Evolutionary conservation across 2,329 filamentous ascomycete genomes (phyloP).

Genomic region (Lojkania enalia): DNA sequence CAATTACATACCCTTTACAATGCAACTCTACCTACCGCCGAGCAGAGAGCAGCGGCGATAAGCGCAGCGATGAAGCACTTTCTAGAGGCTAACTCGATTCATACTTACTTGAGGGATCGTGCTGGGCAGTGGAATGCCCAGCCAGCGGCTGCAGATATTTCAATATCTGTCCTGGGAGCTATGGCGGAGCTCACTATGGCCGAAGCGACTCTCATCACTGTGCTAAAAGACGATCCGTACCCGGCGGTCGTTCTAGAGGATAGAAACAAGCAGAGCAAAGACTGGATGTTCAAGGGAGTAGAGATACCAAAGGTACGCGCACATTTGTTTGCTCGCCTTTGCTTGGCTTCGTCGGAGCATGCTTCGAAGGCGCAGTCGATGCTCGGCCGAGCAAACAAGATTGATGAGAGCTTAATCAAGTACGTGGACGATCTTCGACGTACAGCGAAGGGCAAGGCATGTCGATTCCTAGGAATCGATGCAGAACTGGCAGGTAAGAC

Average conservation of each 20-base stretch:
- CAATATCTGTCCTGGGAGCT: conserved; percentile 49
- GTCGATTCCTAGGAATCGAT: conserved; percentile 87
- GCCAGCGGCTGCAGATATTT: conserved; percentile 46
- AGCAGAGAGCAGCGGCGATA: conserved; percentile 71
- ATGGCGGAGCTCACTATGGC: conserved; percentile 70
- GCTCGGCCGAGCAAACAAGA: conserved; percentile 48
- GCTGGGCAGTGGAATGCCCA: conserved; percentile 48
- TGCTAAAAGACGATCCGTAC: conserved; percentile 94
- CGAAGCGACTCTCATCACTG: conserved; percentile 86
- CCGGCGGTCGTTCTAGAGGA: conserved; percentile 79
- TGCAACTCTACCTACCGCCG: conserved; percentile 55
- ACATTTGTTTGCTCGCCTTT: conserved; percentile 84
- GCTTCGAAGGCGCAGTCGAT: conserved; percentile 69
- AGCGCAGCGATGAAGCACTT: conserved; percentile 75
- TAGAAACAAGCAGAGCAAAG: conserved; percentile 79
- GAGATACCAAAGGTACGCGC: conserved; percentile 87
- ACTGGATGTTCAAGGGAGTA: conserved; percentile 96
- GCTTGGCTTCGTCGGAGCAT: conserved; percentile 85
- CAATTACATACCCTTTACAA: conserved; percentile 75
- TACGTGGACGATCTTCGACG: conserved; percentile 77
- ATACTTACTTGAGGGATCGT: conserved; percentile 68
- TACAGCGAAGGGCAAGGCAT: conserved; percentile 80
- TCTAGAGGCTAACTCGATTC: conserved; percentile 76
- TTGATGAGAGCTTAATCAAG: conserved; percentile 67
- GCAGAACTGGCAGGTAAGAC: conserved; percentile 80